Base-by-base conservation (phyloP, 2,329 filamentous ascomycete species). In the Parasarocladium wereldwijsianum region DNA sequence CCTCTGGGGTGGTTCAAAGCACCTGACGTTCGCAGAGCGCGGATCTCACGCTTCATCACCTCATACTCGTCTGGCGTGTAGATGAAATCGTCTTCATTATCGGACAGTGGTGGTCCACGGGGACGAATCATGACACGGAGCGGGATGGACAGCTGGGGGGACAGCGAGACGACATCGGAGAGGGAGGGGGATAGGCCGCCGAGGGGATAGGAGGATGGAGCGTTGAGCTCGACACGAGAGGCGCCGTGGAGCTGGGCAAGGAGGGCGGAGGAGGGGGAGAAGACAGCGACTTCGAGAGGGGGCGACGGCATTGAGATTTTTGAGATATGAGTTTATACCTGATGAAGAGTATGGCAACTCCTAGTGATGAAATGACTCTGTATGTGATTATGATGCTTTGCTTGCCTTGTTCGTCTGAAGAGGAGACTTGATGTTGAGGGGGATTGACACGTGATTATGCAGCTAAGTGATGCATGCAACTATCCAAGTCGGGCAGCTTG, bases 91-190 rank as follows among this genome's bases (percentile, higher is more conserved):
- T 30, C 28, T 11, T 8, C 5, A n/a, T n/a, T n/a, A n/a, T n/a
- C n/a, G n/a, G n/a, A n/a, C n/a, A n/a, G n/a, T 17, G 28, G 28
- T 17, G 12, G 26, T 14, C 12, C 29, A 25, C 54, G 58, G 5
- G 66, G 65, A 7, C 68, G 61, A 36, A 73, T 64, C 62, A 70
- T 70, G 42, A 72, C 41, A 23, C 65, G 62, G 21, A 70, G 41
- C 1, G 64, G 56, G 16, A 60, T 47, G 8, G 45, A 30, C 16
- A 50, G 34, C 32, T 39, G 33, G 19, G 32, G 19, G 13, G 38
- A 37, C 16, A 60, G 43, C 3, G 34, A 32, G 2, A 36, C 24
- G 24, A 67, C 49, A 12, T 64, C 57, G 7, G 46, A 38, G 3
- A 57, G 16, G 1, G 52, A 40, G 3, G 68, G 68, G 1, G 68